Percentiles rank a stretch among this genome's conserved stretches.
Evolutionary conservation across 2,329 filamentous ascomycete genomes (phyloP).

Genomic region (Aspergillus terreus): DNA sequence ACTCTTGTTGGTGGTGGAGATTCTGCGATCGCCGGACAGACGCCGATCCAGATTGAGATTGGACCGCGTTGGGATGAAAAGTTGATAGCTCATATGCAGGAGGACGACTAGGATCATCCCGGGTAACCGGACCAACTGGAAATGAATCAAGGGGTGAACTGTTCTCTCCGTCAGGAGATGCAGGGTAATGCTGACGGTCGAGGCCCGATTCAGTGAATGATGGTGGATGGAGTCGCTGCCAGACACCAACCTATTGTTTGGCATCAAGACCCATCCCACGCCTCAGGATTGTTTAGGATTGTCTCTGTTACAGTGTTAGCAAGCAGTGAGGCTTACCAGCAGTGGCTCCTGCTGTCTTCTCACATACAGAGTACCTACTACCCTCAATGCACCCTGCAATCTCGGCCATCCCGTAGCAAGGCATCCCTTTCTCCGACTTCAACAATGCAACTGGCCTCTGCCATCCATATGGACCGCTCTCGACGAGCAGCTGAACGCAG

Average conservation of each 20-base stretch:
- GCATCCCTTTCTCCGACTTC: background rate
- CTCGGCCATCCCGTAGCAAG: background rate
- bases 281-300: too few relatives aligned
- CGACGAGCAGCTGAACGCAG: constrained; percentile 5
- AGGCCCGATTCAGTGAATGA: background rate
- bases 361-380: too few relatives aligned
- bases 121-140: constrained; percentile 2
- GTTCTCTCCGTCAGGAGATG: background rate
- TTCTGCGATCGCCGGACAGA: too few relatives aligned
- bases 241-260: background rate
- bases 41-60: too few relatives aligned
- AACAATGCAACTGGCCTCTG: constrained; percentile 1
- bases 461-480: background rate
- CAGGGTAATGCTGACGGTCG: background rate
- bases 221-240: background rate
- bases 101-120: constrained; percentile 11
- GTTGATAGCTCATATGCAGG: constrained; percentile 17
- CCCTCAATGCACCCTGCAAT: background rate
- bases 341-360: too few relatives aligned
- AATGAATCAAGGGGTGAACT: constrained; percentile 6
- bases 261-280: too few relatives aligned
- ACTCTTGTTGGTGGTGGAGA: too few relatives aligned
- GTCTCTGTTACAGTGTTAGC: too few relatives aligned
- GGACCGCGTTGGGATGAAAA: background rate
- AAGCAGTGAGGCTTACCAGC: too few relatives aligned